Evolutionary conservation across 495 filamentous ascomycete genomes (phyloP).

Genomic region (Xylaria scruposa): DNA sequence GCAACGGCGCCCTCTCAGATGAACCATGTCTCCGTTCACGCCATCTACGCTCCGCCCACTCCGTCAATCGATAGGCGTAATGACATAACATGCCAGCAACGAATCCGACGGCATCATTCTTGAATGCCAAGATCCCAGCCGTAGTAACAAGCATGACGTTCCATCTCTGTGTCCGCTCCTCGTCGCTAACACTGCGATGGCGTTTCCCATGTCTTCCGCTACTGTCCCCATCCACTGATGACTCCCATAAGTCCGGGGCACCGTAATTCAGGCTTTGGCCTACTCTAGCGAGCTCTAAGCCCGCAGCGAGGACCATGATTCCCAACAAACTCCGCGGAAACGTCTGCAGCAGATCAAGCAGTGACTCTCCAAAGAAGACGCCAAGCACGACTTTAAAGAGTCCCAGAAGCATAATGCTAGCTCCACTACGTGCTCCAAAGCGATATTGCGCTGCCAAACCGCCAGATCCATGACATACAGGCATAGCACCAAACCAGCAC

Average conservation of each 20-base stretch:
- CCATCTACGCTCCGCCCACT: slow-evolving; percentile 46
- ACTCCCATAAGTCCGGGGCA: slow-evolving; percentile 64
- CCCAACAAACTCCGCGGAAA: slow-evolving; percentile 81
- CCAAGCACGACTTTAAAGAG: slow-evolving; percentile 77
- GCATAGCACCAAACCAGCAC: slow-evolving; percentile 94
- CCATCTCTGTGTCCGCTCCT: slow-evolving; percentile 74
- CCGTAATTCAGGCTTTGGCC: slow-evolving; percentile 81
- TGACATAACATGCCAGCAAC: slow-evolving; percentile 77
- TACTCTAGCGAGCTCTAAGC: slow-evolving; percentile 82
- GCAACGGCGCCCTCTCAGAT: slow-evolving; percentile 38
- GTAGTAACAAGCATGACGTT: slow-evolving; percentile 88
- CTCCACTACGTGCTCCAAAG: slow-evolving; percentile 88
- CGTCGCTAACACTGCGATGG: slow-evolving; percentile 53
- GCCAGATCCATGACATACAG: slow-evolving; percentile 91
- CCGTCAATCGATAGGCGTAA: slow-evolving; percentile 55
- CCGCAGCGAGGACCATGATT: slow-evolving; percentile 87
- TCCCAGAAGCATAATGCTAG: slow-evolving; percentile 81
- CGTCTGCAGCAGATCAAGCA: slow-evolving; percentile 67
- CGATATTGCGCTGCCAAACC: slow-evolving; percentile 88
- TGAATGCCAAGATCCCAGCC: slow-evolving; percentile 80
- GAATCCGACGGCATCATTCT: slow-evolving; percentile 88
- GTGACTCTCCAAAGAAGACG: slow-evolving; percentile 69
- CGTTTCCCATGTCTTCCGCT: slow-evolving; percentile 21
- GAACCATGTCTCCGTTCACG: slow-evolving; percentile 27
- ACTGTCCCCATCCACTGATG: slow-evolving; percentile 31